A percentile compares a stretch with the other conserved stretches of the same genome.
These are phyloP conservation scores for Modicella reniformis DNA, from an alignment of 371 early-diverging fungal genomes.

Conservation along the genomic window DNA sequence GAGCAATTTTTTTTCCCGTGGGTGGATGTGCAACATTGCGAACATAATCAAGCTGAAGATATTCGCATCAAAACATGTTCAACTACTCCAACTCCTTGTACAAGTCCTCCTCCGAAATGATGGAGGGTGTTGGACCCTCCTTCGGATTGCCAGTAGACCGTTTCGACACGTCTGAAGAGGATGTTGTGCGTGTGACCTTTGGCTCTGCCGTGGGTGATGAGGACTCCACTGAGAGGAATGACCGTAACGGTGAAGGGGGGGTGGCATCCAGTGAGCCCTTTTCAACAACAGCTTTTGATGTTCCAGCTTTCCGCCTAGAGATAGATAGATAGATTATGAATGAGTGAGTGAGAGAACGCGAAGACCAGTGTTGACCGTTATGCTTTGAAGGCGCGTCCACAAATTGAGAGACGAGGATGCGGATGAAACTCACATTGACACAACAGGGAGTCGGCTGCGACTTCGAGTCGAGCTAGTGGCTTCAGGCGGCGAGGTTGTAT, in stretches of 20 bases:
- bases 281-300: background rate
- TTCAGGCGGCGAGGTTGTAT: no score
- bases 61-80: no score
- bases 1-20: no score
- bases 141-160: background rate
- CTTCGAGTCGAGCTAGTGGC: background rate
- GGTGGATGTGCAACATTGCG: no score
- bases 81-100: slow-evolving; percentile 27
- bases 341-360: background rate
- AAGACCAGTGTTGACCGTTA: background rate
- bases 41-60: no score
- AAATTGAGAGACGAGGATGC: no score
- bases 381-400: no score
- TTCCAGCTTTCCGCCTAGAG: slow-evolving; percentile 25
- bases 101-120: slow-evolving; percentile 31
- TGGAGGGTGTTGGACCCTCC: slow-evolving; percentile 4
- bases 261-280: slow-evolving; percentile 7
- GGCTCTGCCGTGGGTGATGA: background rate
- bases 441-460: slow-evolving; percentile 10
- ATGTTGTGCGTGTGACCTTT: slow-evolving; percentile 3
- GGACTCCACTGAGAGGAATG: background rate
- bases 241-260: slow-evolving; percentile 8
- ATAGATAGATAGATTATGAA: background rate
- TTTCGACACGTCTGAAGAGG: background rate
- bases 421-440: slow-evolving; percentile 16